These are phyloP conservation scores for Xerocomellus dryophilus DNA, from an alignment of 768 basidiomycete species.

Conservation along the genomic window DNA sequence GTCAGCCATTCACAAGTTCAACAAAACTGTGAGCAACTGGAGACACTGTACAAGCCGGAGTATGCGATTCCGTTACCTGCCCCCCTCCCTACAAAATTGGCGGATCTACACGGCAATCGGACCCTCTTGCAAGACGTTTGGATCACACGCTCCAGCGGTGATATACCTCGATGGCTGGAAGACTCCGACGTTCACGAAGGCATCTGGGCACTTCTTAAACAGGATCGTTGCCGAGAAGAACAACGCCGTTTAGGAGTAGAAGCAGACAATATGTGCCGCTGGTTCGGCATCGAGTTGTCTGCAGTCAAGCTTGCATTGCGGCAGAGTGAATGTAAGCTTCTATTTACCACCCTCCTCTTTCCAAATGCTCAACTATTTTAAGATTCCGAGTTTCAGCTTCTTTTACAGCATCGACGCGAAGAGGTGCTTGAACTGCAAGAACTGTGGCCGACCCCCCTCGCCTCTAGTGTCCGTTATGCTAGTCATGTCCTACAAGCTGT, in stretches of 20 bases:
- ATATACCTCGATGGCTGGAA: slow-evolving; percentile 30
- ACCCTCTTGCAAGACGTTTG: slow-evolving; percentile 35
- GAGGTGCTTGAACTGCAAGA: not conserved
- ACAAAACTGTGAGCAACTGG: not conserved
- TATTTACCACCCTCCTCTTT: not conserved
- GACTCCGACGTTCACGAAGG: slow-evolving; percentile 31
- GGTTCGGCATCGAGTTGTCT: slow-evolving; percentile 24
- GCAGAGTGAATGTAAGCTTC: not conserved
- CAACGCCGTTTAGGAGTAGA: slow-evolving; percentile 23
- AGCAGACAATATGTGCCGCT: slow-evolving; percentile 35
- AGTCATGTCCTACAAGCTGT: not conserved
- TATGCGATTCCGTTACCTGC: slow-evolving; percentile 31
- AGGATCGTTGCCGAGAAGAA: slow-evolving; percentile 34
- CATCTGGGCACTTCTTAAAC: slow-evolving; percentile 31
- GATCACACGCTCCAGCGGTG: not conserved
- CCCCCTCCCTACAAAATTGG: slow-evolving; percentile 32
- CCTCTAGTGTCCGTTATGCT: not conserved
- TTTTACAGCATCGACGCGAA: not conserved
- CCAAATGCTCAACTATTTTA: too few species aligned
- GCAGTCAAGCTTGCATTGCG: not conserved
- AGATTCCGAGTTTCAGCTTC: not conserved
- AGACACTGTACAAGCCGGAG: not conserved
- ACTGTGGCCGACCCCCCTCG: not conserved
- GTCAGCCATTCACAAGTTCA: not conserved
- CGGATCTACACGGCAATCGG: slow-evolving; percentile 8